Conservation (phyloP, 371 early-diverging fungal genomes). For the Saksenaea oblongispora region DNA sequence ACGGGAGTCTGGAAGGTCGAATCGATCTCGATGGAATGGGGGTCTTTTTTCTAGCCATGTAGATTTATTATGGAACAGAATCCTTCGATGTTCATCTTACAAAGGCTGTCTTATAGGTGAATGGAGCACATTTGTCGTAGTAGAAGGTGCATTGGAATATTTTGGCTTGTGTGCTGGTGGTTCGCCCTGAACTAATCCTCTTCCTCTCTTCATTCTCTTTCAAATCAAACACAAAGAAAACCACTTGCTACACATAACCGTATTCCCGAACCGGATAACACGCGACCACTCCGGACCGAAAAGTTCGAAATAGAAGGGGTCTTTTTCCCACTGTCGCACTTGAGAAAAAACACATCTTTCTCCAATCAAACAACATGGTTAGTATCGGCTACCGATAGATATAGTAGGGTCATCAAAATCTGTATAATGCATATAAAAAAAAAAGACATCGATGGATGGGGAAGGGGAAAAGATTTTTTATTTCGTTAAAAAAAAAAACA, state of each 20-base stretch:
- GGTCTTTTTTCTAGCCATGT: background rate
- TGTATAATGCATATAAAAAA: constrained; percentile 10
- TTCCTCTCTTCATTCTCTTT: background rate
- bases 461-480: background rate
- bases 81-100: background rate
- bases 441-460: constrained; percentile 8
- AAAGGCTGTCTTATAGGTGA: background rate
- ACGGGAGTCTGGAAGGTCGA: background rate
- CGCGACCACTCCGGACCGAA: background rate
- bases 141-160: background rate
- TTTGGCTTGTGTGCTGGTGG: background rate
- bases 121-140: background rate
- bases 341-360: constrained; percentile 2
- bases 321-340: background rate
- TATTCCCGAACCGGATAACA: background rate
- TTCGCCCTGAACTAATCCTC: background rate
- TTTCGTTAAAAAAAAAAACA: background rate
- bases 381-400: constrained; percentile 10
- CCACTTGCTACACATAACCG: too few relatives aligned
- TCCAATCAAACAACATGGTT: constrained; percentile 15
- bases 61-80: background rate
- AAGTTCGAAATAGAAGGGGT: background rate
- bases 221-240: too few relatives aligned
- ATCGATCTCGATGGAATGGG: background rate
- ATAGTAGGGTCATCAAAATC: constrained; percentile 11